These are phyloP conservation scores for Syzygium oleosum DNA, from an alignment of 345 rosid species.

Conservation along the genomic window DNA sequence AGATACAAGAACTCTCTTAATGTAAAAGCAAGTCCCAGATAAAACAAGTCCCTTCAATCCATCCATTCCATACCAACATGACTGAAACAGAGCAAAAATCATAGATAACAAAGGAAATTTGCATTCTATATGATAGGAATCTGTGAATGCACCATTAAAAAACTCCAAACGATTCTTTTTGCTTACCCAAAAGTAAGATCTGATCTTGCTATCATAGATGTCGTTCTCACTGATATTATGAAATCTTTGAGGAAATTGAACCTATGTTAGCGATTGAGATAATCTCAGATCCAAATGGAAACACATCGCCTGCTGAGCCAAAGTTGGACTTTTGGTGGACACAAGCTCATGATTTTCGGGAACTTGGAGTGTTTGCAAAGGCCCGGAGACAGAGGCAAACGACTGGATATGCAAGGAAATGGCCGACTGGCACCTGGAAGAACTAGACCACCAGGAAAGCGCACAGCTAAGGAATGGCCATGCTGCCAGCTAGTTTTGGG, in stretches of 20 bases:
- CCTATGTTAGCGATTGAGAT: constrained; percentile 17
- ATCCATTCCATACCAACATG: constrained; percentile 8
- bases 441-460: too few relatives aligned
- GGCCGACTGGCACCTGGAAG: too few relatives aligned
- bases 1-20: constrained; percentile 24
- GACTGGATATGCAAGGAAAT: too few relatives aligned
- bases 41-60: constrained; percentile 27
- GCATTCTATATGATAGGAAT: not conserved
- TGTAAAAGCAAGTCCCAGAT: constrained; percentile 32
- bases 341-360: too few relatives aligned
- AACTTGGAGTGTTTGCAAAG: too few relatives aligned
- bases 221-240: constrained; percentile 19
- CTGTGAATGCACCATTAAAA: not conserved
- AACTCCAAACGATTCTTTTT: not conserved
- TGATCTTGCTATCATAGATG: constrained; percentile 32
- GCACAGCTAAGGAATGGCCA: too few relatives aligned
- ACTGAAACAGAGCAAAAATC: not conserved
- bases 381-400: too few relatives aligned
- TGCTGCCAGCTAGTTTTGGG: too few relatives aligned
- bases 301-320: constrained; percentile 40
- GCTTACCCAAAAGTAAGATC: constrained; percentile 17
- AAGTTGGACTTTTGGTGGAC: not conserved
- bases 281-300: constrained; percentile 22
- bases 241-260: constrained; percentile 39
- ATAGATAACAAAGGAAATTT: not conserved